Conservation (phyloP, 345 rosid species). For the Gossypium longicalyx region DNA sequence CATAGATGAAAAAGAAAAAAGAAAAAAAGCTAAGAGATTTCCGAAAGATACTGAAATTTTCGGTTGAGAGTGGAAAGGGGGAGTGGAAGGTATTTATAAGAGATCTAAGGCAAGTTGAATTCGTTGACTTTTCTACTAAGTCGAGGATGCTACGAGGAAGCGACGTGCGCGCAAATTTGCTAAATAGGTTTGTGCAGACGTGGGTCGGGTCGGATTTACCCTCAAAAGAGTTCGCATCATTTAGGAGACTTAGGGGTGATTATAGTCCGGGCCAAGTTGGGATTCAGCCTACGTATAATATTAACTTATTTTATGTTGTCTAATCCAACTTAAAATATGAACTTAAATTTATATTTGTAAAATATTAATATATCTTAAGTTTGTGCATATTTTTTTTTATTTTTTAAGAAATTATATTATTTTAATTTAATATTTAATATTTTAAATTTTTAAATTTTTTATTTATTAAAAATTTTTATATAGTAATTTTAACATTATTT, state of each 20-base stretch:
- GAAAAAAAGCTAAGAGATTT: too few relatives aligned
- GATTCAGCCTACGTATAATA: fast-evolving
- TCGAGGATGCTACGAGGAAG: neutral
- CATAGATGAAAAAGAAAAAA: too few relatives aligned
- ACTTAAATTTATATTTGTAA: fast-evolving
- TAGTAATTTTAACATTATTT: too few relatives aligned
- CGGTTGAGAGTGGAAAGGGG: neutral
- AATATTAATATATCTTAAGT: fast-evolving
- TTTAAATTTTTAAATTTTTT: too few relatives aligned
- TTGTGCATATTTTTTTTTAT: too few relatives aligned
- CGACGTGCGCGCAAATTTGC: neutral
- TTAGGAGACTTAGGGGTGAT: too few relatives aligned
- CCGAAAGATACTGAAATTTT: neutral
- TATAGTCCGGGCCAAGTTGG: too few relatives aligned
- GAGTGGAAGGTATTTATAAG: neutral
- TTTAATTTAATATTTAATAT: too few relatives aligned
- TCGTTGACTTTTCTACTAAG: neutral
- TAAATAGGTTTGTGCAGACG: neutral
- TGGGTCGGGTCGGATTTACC: neutral
- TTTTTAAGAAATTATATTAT: too few relatives aligned
- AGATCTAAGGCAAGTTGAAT: neutral
- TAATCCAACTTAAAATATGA: too few relatives aligned
- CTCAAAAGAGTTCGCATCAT: neutral
- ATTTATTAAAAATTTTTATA: too few relatives aligned
- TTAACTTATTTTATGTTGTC: too few relatives aligned